Percentiles rank a stretch among this genome's conserved stretches.
Conservation (phyloP, 1,139 yeast species). For the Protomyces lactucae-debilis region DNA sequence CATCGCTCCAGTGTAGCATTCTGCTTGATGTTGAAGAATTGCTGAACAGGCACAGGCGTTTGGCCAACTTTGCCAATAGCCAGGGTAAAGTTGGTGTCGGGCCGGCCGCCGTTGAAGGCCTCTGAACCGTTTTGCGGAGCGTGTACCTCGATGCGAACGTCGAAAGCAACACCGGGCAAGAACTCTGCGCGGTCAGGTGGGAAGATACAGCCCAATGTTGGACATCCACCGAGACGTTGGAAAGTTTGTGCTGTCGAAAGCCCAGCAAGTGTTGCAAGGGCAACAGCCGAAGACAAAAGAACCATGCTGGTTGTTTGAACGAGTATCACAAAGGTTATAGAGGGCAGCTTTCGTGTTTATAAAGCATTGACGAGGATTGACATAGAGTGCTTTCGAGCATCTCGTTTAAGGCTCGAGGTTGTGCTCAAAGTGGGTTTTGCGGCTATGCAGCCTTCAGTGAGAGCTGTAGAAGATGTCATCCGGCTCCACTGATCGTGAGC, state of each 20-base stretch:
- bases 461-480: no score
- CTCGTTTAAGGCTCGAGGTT: not conserved
- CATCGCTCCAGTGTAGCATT: slow-evolving; percentile 6
- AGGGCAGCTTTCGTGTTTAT: no score
- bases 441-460: no score
- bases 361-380: no score
- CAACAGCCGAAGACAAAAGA: not conserved
- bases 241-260: slow-evolving; percentile 3
- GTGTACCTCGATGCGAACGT: slow-evolving; percentile 7
- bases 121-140: slow-evolving; percentile 12
- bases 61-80: slow-evolving; percentile 1
- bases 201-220: slow-evolving; percentile 6
- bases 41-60: slow-evolving; percentile 2
- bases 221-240: slow-evolving; percentile 7
- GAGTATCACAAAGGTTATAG: no score
- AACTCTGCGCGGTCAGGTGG: slow-evolving; percentile 10
- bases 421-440: no score
- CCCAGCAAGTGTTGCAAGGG: not conserved
- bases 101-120: slow-evolving; percentile 4
- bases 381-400: not conserved
- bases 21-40: slow-evolving; percentile 5
- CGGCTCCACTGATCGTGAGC: no score
- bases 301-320: not conserved
- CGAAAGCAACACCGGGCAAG: slow-evolving; percentile 5
- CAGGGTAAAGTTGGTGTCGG: slow-evolving; percentile 3